Percentiles rank a stretch among this genome's conserved stretches.
Evolutionary conservation across 768 basidiomycete species (phyloP).

Genomic region (Suillus paluster): DNA sequence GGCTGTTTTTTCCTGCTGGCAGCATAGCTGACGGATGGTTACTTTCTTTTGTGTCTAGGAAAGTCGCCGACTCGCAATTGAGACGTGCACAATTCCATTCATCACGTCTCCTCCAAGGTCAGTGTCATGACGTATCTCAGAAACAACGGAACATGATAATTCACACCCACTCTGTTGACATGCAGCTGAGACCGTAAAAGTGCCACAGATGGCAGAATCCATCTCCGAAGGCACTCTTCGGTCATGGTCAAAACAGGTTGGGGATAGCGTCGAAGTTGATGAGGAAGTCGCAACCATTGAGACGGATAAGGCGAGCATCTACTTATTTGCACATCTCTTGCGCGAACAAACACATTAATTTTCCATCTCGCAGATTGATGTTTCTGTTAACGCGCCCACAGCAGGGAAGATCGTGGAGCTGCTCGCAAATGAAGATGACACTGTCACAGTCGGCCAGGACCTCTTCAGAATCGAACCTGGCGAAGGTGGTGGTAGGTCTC

Average conservation of each 20-base stretch:
- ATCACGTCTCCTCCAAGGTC: conserved; percentile 71
- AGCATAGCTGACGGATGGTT: conserved; percentile 15
- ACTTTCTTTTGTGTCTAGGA: conserved; percentile 38
- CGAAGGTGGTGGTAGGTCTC: conserved; percentile 53
- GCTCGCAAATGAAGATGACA: conserved; percentile 90
- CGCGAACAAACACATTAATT: conserved; percentile 4
- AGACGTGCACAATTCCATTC: conserved; percentile 70
- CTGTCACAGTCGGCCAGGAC: conserved; percentile 94
- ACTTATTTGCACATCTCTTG: not conserved
- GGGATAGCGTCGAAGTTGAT: conserved; percentile 87
- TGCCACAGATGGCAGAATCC: conserved; percentile 97
- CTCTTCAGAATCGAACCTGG: conserved; percentile 90
- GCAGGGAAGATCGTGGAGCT: conserved; percentile 88
- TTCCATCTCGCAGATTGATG: conserved; percentile 75
- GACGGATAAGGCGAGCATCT: conserved; percentile 86
- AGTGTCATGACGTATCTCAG: conserved; percentile 32
- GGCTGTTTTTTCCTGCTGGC: conserved; percentile 17
- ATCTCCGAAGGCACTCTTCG: conserved; percentile 98
- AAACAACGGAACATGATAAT: conserved; percentile 16
- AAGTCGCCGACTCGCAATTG: conserved; percentile 48
- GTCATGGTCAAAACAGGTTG: conserved; percentile 91
- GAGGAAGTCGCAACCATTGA: conserved; percentile 98
- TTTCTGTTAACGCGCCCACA: conserved; percentile 91
- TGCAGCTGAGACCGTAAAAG: conserved; percentile 88
- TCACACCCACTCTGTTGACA: not conserved